A percentile compares a stretch with the other conserved stretches of the same genome.
These are phyloP conservation scores for Calonectria henricotiae DNA, from an alignment of 2,329 filamentous ascomycete genomes.

Conservation along the genomic window DNA sequence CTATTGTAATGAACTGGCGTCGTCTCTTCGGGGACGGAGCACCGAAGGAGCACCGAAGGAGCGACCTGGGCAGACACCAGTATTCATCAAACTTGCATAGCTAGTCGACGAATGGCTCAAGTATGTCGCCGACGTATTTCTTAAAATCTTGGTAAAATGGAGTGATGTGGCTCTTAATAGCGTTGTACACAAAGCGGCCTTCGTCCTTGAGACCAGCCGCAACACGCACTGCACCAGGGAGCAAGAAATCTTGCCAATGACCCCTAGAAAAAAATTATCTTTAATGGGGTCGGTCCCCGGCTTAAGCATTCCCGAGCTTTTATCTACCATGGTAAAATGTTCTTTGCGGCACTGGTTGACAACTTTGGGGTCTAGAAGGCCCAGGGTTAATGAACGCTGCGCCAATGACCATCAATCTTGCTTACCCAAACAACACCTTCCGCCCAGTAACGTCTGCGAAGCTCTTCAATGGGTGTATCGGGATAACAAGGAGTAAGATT, in stretches of 20 bases:
- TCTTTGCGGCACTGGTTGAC: constrained; percentile 66
- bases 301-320: constrained; percentile 69
- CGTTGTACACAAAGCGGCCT: constrained; percentile 55
- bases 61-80: constrained; percentile 57
- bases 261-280: constrained; percentile 67
- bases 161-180: constrained; percentile 68
- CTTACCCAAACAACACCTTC: constrained; percentile 20
- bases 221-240: constrained; percentile 3
- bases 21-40: constrained; percentile 69
- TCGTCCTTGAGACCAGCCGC: constrained; percentile 19
- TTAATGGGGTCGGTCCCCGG: constrained; percentile 67
- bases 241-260: constrained; percentile 18
- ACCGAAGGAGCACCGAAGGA: constrained; percentile 13
- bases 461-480: constrained; percentile 63
- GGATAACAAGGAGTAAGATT: constrained; percentile 58
- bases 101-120: constrained; percentile 62
- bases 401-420: background rate
- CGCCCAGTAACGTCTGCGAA: constrained; percentile 1
- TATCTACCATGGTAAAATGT: constrained; percentile 69
- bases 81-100: constrained; percentile 66
- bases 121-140: constrained; percentile 65
- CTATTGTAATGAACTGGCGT: constrained; percentile 75
- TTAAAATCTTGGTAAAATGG: constrained; percentile 68
- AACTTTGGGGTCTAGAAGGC: constrained; percentile 67
- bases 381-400: constrained; percentile 36